phyloP scores from a whole-genome alignment of 352 stramenopile genomes.

The Pythium periplocum region DNA sequence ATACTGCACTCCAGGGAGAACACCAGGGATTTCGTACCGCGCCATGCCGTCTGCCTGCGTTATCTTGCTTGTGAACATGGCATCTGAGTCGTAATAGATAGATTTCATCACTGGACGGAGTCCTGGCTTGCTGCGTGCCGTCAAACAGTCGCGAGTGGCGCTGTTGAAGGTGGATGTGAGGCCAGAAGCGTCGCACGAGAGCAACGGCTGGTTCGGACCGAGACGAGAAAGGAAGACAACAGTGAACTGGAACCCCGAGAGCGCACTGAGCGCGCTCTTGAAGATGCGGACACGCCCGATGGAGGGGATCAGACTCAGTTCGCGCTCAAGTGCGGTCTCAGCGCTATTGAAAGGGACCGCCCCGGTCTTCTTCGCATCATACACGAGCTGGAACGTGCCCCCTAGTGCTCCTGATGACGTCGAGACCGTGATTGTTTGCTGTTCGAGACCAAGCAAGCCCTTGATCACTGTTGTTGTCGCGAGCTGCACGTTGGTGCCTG shows the following conservation, averaged over 20 bases:
- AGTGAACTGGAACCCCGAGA: slow-evolving; percentile 49
- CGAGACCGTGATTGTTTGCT: slow-evolving; percentile 83
- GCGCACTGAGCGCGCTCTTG: slow-evolving; percentile 31
- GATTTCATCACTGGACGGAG: slow-evolving; percentile 78
- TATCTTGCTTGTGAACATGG: slow-evolving; percentile 32
- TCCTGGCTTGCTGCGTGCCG: slow-evolving; percentile 28
- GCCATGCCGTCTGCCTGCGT: slow-evolving; percentile 13
- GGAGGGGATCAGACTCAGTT: slow-evolving; percentile 39
- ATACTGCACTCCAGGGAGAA: slow-evolving; percentile 42
- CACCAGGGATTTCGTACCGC: slow-evolving; percentile 26
- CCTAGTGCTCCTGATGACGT: slow-evolving; percentile 58
- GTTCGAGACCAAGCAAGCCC: slow-evolving; percentile 89
- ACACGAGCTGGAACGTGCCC: slow-evolving; percentile 85
- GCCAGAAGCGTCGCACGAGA: slow-evolving; percentile 35
- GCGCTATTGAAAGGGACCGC: slow-evolving; percentile 67
- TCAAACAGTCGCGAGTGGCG: slow-evolving; percentile 30
- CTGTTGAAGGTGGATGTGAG: slow-evolving; percentile 38
- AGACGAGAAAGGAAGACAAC: slow-evolving; percentile 64
- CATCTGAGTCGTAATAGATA: slow-evolving; percentile 43
- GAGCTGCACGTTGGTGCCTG: slow-evolving; percentile 72
- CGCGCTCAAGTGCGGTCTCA: slow-evolving; percentile 39
- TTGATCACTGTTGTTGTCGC: slow-evolving; percentile 75
- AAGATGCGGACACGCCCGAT: slow-evolving; percentile 50
- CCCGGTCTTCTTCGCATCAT: slow-evolving; percentile 74
- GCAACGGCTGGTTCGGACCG: slow-evolving; percentile 43